Percentiles rank a stretch among this genome's conserved stretches.
phyloP scores from a whole-genome alignment of 805 yeast genomes.

The Zygosaccharomyces lentus region DNA sequence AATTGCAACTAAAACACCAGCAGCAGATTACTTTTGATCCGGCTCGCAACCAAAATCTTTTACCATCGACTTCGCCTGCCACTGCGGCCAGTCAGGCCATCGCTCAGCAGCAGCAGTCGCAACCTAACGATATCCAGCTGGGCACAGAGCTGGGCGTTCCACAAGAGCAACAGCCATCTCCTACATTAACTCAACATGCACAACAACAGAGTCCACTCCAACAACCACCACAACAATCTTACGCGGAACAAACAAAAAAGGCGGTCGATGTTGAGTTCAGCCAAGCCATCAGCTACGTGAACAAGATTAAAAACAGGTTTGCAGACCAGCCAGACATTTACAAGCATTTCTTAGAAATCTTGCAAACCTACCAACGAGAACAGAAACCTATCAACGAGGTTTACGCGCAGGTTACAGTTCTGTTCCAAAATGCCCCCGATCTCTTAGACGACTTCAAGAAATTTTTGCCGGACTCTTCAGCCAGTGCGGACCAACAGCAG shows the following conservation, averaged over 20 bases:
- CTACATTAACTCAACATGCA: background rate
- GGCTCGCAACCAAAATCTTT: background rate
- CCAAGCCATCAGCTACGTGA: conserved; percentile 94
- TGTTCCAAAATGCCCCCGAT: conserved; percentile 93
- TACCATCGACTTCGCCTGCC: background rate
- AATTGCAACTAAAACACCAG: conserved; percentile 26
- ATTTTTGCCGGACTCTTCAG: conserved; percentile 72
- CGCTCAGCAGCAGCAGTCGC: conserved; percentile 1
- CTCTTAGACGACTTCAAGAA: conserved; percentile 90
- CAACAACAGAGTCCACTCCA: background rate
- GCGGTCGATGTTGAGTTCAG: conserved; percentile 85
- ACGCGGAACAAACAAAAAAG: conserved; percentile 17
- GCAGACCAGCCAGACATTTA: conserved; percentile 93
- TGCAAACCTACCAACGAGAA: conserved; percentile 95
- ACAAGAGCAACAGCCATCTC: conserved; percentile 11
- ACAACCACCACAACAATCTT: conserved; percentile 2
- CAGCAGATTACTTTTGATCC: conserved; percentile 10
- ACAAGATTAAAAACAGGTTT: conserved; percentile 90
- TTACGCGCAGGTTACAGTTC: conserved; percentile 82
- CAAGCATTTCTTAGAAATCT: conserved; percentile 87
- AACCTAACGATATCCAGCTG: background rate
- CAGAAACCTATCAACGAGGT: conserved; percentile 94
- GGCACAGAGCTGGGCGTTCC: conserved; percentile 13
- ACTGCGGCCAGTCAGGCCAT: background rate
- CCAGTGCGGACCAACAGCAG: conserved; percentile 26